phyloP scores from a whole-genome alignment of 805 yeast species.

The Trichomonascus vanleenenianus region DNA sequence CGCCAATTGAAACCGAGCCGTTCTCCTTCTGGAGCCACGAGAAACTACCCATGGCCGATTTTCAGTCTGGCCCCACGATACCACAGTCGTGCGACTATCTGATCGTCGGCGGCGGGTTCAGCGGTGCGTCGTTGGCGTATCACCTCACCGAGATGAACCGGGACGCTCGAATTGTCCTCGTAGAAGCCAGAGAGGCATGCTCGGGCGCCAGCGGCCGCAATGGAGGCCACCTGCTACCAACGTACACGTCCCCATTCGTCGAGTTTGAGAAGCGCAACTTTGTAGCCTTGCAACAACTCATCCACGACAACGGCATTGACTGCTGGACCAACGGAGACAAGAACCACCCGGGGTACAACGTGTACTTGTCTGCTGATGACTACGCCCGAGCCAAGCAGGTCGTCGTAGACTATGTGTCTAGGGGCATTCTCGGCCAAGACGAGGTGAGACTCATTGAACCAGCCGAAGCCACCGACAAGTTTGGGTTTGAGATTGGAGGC shows the following conservation, averaged over 20 bases:
- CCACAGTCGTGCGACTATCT: slow-evolving; percentile 34
- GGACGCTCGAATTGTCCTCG: slow-evolving; percentile 23
- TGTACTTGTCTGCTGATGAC: slow-evolving; percentile 14
- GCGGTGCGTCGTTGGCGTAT: slow-evolving; percentile 37
- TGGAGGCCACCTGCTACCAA: slow-evolving; percentile 43
- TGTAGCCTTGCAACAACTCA: slow-evolving; percentile 17
- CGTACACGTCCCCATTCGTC: slow-evolving; percentile 1
- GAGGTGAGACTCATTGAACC: background rate
- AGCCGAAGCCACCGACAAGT: background rate
- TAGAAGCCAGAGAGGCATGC: slow-evolving; percentile 37
- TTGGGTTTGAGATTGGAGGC: slow-evolving; percentile 3
- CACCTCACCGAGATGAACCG: slow-evolving; percentile 21
- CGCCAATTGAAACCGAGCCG: slow-evolving; percentile 5
- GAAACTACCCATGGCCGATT: slow-evolving; percentile 6
- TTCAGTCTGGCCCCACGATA: slow-evolving; percentile 16
- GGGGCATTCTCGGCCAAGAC: slow-evolving; percentile 15
- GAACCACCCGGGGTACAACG: slow-evolving; percentile 28
- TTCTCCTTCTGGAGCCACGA: slow-evolving; percentile 10
- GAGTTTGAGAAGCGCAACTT: slow-evolving; percentile 12
- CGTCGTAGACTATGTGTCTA: slow-evolving; percentile 12
- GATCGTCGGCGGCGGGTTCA: slow-evolving; percentile 40
- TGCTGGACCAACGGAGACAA: slow-evolving; percentile 34
- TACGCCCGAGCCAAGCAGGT: slow-evolving; percentile 13
- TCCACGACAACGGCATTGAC: slow-evolving; percentile 31
- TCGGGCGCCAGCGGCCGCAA: slow-evolving; percentile 43